Evolutionary conservation across 2,329 filamentous ascomycete species (phyloP).

Genomic region (Huntiella abstrusa): DNA sequence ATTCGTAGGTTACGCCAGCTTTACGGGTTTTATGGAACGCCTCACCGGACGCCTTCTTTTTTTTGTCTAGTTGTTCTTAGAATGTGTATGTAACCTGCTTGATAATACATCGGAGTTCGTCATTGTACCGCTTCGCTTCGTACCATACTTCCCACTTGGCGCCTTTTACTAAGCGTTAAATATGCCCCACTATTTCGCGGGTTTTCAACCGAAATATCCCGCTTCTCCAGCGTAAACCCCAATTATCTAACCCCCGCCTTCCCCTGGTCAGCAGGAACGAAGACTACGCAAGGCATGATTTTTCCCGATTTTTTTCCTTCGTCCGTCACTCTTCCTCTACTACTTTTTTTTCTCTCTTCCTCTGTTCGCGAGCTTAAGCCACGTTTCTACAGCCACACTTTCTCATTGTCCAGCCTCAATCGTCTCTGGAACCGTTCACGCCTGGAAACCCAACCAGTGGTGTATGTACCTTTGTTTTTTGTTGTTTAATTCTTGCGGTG

Average conservation of each 20-base stretch:
- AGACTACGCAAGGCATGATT: neutral
- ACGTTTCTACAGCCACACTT: slow-evolving; percentile 21
- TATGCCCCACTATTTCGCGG: too few species aligned
- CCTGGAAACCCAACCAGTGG: neutral
- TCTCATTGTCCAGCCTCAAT: slow-evolving; percentile 16
- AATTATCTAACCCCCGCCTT: too few species aligned
- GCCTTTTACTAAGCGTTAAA: too few species aligned
- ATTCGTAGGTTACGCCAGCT: too few species aligned
- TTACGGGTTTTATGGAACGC: neutral
- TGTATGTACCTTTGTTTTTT: neutral
- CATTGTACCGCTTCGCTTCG: too few species aligned
- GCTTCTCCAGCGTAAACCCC: too few species aligned
- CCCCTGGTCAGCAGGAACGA: too few species aligned
- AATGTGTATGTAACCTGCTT: neutral
- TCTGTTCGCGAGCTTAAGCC: slow-evolving; percentile 1
- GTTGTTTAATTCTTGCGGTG: neutral
- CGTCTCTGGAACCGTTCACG: slow-evolving; percentile 16
- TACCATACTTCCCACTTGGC: too few species aligned
- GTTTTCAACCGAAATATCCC: too few species aligned
- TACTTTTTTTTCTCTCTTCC: neutral
- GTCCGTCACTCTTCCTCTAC: neutral
- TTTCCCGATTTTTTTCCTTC: slow-evolving; percentile 2
- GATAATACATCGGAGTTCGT: too few species aligned
- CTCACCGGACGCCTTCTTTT: slow-evolving; percentile 2
- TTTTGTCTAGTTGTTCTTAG: neutral